Evolutionary conservation across 768 basidiomycete species (phyloP).

Genomic region (Suillus subalutaceus): DNA sequence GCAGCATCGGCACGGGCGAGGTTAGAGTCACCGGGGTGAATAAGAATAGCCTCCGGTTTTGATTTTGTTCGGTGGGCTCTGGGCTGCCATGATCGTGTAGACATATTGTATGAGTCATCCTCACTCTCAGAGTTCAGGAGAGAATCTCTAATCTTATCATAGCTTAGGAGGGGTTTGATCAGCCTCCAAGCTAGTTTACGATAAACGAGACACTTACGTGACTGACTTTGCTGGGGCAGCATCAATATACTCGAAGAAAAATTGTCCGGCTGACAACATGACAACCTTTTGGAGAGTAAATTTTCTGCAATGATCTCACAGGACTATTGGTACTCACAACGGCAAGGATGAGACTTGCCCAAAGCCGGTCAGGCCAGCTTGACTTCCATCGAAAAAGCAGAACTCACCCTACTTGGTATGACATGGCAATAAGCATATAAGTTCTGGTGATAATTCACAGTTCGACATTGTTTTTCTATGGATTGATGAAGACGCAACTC

Average conservation of each 20-base stretch:
- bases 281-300: conserved; percentile 45
- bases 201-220: neutral
- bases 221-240: conserved; percentile 7
- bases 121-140: conserved; percentile 21
- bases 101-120: neutral
- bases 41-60: conserved; percentile 61
- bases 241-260: conserved; percentile 46
- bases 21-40: conserved; percentile 65
- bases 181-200: neutral
- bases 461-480: conserved; percentile 1
- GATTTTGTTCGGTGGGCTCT: conserved; percentile 48
- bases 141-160: conserved; percentile 21
- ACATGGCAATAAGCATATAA: conserved; percentile 78
- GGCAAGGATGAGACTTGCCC: conserved; percentile 6
- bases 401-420: conserved; percentile 68
- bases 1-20: conserved; percentile 66
- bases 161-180: conserved; percentile 16
- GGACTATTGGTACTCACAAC: neutral
- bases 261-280: conserved; percentile 59
- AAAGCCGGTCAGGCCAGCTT: neutral
- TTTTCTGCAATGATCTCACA: neutral
- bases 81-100: conserved; percentile 17
- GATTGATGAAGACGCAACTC: conserved; percentile 27
- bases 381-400: neutral
- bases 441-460: conserved; percentile 39